Base-by-base conservation (phyloP, 768 basidiomycete species). In the Xerocomellus chrysenteron region DNA sequence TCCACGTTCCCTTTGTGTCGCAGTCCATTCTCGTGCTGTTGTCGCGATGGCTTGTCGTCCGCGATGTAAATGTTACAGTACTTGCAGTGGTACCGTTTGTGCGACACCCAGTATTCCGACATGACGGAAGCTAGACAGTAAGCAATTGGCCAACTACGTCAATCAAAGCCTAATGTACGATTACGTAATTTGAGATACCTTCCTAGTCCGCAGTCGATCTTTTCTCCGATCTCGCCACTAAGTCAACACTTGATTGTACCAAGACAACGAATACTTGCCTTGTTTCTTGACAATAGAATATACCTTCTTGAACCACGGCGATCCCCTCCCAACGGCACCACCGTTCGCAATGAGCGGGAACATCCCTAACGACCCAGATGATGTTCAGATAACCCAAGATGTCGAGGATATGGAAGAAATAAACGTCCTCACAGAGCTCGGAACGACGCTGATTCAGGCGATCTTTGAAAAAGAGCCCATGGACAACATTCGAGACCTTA, bases 31-130 rank as follows among this genome's bases (percentile, higher is more conserved):
- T 98, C 97, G 68, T 99, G 97, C 52, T 92, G 92, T 61, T 83
- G 79, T 50, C 91, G 82, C 2, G 96, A 98, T 57, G 97, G 90
- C 11, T 79, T 92, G 79, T 99, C 96, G 75, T 99, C 97, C 50
- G 94, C 84, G 58, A 99, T 98, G 77, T 88, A 98, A 60, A 93
- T 94, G 49, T 94, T 90, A 77, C 97, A 98, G 78, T 98, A 98
- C 70, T 94, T 94, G 86, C 94, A 97, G 69, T 84, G 90, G 74
- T 95, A 96, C 64, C 86, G 88, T 74, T 94, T 94, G 71, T 90
- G 86, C 26, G 92, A 92, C 59, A 94, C 88, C 92, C 93, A 95
- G 71, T 88, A 94, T 71, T 94, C 92, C 63, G 85, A 87, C 92
- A 94, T 94, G 69, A 16, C 48, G 19, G 62, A 63, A 37, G 47